Evolutionary conservation across 108 stramenopile species (phyloP), one percentile per base, ranked within the genome.

Genomic region (Fistulifera solaris): DNA sequence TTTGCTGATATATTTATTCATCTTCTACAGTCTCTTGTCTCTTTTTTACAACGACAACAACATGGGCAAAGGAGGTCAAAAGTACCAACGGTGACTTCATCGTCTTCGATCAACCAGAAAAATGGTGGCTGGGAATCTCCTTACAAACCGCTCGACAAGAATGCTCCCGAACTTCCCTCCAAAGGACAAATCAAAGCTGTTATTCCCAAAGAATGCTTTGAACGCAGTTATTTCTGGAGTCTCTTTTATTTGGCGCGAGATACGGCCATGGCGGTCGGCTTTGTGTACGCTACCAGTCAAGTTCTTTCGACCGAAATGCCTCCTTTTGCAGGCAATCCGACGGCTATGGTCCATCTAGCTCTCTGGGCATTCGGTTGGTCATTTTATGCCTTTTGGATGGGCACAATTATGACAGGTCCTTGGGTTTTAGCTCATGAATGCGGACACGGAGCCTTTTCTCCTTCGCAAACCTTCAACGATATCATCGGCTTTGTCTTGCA

Each of bases 391-490:
- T 98, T 95, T 66, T 89, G 87, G 72, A 89, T 93, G 80, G 99
- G 99, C 53, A 87, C 89, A 54, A 94, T 97, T 55, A 58, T 95
- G 47, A 98, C 97, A 19, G 97, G 99, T 8, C 94, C 95, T 22
- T 99, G 99, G 99, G 99, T 99, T 22, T 62, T 99, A 1, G 97
- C 93, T 1, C 99, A 99, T 63, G 99, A 99, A 59, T 98, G 97
- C 59, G 99, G 99, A 44, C 99, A 99, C 65, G 94, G 95, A 40
- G 94, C 96, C 54, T 99, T 97, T 62, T 92, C 91, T 14, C 80
- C 85, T 1, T 80, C 66, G 27, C 88, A 96, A 68, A 68, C 78
- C 24, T 79, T 95, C 58, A 99, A 99, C 66, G 95, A 99, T 72
- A 51, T 79, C 38, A 84, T 96, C 42, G 99, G 99, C 49, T 90